Conservation (phyloP, 495 filamentous ascomycete genomes). For the Penicillium steckii region DNA sequence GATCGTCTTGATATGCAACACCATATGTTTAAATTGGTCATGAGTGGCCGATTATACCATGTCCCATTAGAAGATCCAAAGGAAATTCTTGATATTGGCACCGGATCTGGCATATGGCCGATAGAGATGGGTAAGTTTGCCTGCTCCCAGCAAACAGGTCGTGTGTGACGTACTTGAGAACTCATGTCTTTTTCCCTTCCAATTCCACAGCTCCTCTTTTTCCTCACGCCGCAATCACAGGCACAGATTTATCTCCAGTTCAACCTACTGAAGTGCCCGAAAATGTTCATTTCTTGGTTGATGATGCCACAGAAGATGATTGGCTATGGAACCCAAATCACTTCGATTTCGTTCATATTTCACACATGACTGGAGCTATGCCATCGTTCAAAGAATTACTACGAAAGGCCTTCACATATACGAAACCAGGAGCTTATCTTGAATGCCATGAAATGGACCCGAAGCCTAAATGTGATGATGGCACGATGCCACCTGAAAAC, state of each 20-base stretch:
- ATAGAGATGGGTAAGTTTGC: conserved; percentile 56
- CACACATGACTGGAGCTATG: conserved; percentile 43
- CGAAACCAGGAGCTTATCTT: conserved; percentile 64
- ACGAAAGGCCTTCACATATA: conserved; percentile 44
- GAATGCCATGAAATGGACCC: conserved; percentile 62
- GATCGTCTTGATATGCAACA: conserved; percentile 61
- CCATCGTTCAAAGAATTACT: conserved; percentile 41
- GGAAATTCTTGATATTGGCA: conserved; percentile 65
- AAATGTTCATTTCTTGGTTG: conserved; percentile 61
- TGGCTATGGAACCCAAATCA: conserved; percentile 47
- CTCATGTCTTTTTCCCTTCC: conserved; percentile 1
- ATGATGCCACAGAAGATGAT: conserved; percentile 50
- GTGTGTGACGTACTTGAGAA: conserved; percentile 15
- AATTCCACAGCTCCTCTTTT: conserved; percentile 43
- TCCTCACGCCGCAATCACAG: conserved; percentile 55
- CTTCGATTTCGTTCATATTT: conserved; percentile 49
- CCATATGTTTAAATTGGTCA: conserved; percentile 55
- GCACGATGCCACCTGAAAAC: conserved; percentile 50
- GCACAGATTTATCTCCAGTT: conserved; percentile 63
- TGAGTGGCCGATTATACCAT: conserved; percentile 53
- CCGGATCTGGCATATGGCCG: conserved; percentile 71
- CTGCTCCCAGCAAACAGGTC: conserved; percentile 7
- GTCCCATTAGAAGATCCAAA: conserved; percentile 57
- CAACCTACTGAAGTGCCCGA: conserved; percentile 57
- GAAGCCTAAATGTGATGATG: conserved; percentile 61